phyloP scores from a whole-genome alignment of 2,329 filamentous ascomycete species.

The Sclerotinia borealis region DNA sequence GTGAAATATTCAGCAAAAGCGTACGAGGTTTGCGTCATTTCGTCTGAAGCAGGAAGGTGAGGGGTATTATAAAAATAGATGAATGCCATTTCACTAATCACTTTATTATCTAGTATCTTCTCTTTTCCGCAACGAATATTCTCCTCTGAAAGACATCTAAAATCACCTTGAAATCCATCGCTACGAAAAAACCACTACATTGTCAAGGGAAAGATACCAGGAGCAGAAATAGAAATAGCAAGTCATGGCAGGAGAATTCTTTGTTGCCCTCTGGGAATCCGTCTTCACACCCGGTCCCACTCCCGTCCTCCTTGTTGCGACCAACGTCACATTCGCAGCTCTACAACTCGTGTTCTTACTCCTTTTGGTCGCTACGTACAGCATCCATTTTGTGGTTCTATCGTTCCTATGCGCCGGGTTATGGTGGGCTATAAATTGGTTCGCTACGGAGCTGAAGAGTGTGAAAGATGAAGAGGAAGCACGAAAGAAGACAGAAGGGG shows the following conservation, averaged over 20 bases:
- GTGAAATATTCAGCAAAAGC: neutral
- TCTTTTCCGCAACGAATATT: neutral
- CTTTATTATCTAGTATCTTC: neutral
- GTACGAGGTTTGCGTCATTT: slow-evolving; percentile 9
- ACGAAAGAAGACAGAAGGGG: slow-evolving; percentile 28
- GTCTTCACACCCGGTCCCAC: slow-evolving; percentile 92
- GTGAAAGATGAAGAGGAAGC: slow-evolving; percentile 35
- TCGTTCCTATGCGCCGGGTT: slow-evolving; percentile 73
- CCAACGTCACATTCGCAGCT: slow-evolving; percentile 80
- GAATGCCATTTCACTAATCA: slow-evolving; percentile 11
- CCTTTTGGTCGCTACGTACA: slow-evolving; percentile 76
- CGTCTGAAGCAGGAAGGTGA: slow-evolving; percentile 11
- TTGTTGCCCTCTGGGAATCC: slow-evolving; percentile 79
- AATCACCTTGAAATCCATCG: neutral
- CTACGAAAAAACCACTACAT: neutral
- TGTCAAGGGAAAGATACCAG: neutral
- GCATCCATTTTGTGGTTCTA: slow-evolving; percentile 81
- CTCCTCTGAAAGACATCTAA: neutral
- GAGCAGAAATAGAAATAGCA: neutral
- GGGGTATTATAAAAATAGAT: slow-evolving; percentile 11
- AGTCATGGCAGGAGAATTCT: slow-evolving; percentile 36
- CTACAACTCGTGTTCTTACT: slow-evolving; percentile 73
- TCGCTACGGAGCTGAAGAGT: slow-evolving; percentile 59
- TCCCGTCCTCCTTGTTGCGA: slow-evolving; percentile 79
- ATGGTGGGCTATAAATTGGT: slow-evolving; percentile 98